A percentile compares a stretch with the other conserved stretches of the same genome.
Evolutionary conservation across 2,329 filamentous ascomycete genomes (phyloP).

Genomic region (Reticulascus tulasneorum): DNA sequence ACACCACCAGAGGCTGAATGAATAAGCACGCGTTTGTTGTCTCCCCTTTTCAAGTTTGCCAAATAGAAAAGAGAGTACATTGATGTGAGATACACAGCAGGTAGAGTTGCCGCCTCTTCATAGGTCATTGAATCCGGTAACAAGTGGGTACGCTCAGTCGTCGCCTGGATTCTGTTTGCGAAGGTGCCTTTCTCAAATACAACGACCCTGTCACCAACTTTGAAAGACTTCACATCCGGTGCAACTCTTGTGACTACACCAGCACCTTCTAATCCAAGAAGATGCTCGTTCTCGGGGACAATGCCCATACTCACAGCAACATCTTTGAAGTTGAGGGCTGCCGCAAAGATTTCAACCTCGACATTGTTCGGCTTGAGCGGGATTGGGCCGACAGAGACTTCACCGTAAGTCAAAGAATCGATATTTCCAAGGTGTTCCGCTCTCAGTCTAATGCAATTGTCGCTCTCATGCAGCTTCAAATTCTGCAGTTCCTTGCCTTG

Average conservation of each 20-base stretch:
- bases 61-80: slow-evolving; percentile 19
- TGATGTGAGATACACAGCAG: not conserved
- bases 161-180: slow-evolving; percentile 9
- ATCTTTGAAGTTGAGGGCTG: slow-evolving; percentile 10
- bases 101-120: slow-evolving; percentile 2
- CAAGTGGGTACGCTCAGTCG: not conserved
- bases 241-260: not conserved
- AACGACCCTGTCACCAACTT: not conserved
- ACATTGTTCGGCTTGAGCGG: not conserved
- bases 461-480: not conserved
- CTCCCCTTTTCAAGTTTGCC: slow-evolving; percentile 19
- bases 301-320: slow-evolving; percentile 12
- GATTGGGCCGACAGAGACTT: slow-evolving; percentile 9
- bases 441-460: not conserved
- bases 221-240: not conserved
- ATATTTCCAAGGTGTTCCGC: slow-evolving; percentile 2
- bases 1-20: slow-evolving; percentile 17
- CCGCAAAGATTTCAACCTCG: slow-evolving; percentile 7
- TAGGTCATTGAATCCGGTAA: slow-evolving; percentile 1
- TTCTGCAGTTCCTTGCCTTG: not conserved
- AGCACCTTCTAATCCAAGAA: slow-evolving; percentile 6
- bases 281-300: slow-evolving; percentile 12
- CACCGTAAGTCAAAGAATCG: slow-evolving; percentile 4
- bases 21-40: slow-evolving; percentile 18
- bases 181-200: slow-evolving; percentile 1